These are phyloP conservation scores for Pelargonium myrrhifolium DNA, from an alignment of 441 rosid species.

Conservation along the genomic window DNA sequence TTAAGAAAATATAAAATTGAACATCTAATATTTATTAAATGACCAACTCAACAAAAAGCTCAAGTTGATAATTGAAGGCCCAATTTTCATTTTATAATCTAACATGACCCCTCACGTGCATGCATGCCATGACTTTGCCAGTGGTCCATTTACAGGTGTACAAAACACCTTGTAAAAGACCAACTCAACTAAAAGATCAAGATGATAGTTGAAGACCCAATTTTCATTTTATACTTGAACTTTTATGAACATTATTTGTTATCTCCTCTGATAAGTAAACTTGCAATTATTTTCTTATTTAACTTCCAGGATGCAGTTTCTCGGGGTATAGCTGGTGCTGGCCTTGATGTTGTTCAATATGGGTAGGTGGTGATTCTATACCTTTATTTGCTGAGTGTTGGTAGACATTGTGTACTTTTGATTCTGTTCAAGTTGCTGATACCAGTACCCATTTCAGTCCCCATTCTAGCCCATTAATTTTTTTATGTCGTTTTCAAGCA, in stretches of 20 bases:
- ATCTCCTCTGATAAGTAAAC: neutral
- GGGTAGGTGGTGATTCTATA: constrained; percentile 52
- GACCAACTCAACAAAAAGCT: no score
- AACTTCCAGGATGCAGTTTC: constrained; percentile 78
- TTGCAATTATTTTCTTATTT: constrained; percentile 8
- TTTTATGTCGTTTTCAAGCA: neutral
- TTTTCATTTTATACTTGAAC: no score
- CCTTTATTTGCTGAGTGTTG: constrained; percentile 11
- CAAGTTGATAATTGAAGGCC: no score
- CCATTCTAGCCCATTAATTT: neutral
- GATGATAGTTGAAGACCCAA: no score
- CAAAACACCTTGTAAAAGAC: no score
- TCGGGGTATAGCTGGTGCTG: constrained; percentile 66
- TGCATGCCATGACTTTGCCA: no score
- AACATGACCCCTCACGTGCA: no score
- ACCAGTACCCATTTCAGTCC: neutral
- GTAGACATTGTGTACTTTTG: neutral
- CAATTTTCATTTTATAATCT: no score
- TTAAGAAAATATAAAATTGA: neutral
- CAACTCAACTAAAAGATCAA: no score
- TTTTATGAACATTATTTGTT: neutral
- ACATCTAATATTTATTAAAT: no score
- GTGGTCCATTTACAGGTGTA: no score
- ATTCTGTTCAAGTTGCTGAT: constrained; percentile 7
- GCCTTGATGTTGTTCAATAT: constrained; percentile 72